Conservation (phyloP, 2,329 filamentous ascomycete species). For the Cryoendolithus antarcticus region DNA sequence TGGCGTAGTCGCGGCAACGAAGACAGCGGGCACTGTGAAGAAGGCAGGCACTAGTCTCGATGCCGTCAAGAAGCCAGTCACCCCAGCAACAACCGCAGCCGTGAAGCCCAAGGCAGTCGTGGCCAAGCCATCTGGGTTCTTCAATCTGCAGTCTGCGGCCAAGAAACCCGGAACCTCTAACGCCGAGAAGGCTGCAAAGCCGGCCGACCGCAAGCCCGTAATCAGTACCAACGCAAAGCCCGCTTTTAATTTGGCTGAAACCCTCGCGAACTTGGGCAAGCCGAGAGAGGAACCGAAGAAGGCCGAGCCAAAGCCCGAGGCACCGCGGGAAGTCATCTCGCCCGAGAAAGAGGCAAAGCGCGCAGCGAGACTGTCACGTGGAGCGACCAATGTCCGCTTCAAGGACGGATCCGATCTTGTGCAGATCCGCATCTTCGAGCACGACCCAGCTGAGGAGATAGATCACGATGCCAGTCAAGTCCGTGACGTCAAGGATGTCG, state of each 20-base stretch:
- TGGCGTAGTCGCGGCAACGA: constrained; percentile 7
- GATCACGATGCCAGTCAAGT: constrained; percentile 56
- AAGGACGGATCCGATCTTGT: constrained; percentile 57
- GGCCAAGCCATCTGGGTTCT: constrained; percentile 34
- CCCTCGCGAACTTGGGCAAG: constrained; percentile 34
- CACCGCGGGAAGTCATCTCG: constrained; percentile 41
- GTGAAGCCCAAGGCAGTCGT: constrained; percentile 19
- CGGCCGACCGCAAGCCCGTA: constrained; percentile 9
- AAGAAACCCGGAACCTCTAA: constrained; percentile 30
- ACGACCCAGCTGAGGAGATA: constrained; percentile 58
- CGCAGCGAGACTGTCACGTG: constrained; percentile 58
- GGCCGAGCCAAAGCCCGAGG: constrained; percentile 28
- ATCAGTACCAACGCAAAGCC: constrained; percentile 15
- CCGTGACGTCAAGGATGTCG: constrained; percentile 60
- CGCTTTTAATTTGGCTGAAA: constrained; percentile 27
- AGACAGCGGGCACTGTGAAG: constrained; percentile 14
- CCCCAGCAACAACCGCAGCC: constrained; percentile 11
- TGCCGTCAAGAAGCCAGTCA: constrained; percentile 7
- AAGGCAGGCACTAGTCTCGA: constrained; percentile 11
- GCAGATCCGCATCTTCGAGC: constrained; percentile 56
- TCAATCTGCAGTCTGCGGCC: constrained; percentile 32
- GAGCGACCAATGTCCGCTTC: constrained; percentile 59
- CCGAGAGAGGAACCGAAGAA: constrained; percentile 38
- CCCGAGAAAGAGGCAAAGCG: constrained; percentile 55
- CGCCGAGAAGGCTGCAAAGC: constrained; percentile 16